Conservation (phyloP, 2,329 filamentous ascomycete genomes). For the Clonostachys sp. region DNA sequence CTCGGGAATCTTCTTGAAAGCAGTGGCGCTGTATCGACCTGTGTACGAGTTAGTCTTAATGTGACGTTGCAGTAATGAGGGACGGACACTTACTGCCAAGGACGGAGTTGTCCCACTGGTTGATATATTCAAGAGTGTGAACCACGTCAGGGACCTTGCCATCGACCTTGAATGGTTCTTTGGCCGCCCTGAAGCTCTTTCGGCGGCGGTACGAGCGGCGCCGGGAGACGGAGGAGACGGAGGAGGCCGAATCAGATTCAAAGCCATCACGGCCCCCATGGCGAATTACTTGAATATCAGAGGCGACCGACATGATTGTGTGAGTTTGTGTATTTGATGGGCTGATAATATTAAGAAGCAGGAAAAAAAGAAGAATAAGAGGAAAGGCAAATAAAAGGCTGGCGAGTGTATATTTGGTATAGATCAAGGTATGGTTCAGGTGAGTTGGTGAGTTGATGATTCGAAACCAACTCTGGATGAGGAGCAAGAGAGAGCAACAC, state of each 20-base stretch:
- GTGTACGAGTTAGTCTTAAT: conserved; percentile 6
- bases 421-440: no score
- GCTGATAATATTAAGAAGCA: no score
- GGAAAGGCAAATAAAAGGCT: no score
- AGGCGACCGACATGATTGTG: no score
- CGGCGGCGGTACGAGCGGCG: neutral
- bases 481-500: no score
- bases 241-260: neutral
- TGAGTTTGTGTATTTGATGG: no score
- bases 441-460: no score
- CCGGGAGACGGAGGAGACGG: neutral
- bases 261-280: neutral
- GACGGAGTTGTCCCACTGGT: conserved; percentile 17
- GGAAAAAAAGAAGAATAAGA: no score
- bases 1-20: conserved; percentile 25
- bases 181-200: neutral
- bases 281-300: no score
- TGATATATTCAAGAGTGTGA: conserved; percentile 34
- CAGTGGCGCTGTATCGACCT: conserved; percentile 30
- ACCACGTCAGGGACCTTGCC: conserved; percentile 32
- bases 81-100: conserved; percentile 24
- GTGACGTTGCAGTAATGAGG: neutral
- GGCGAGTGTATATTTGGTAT: no score
- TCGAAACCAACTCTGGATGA: no score
- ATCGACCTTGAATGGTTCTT: conserved; percentile 14